Base-by-base conservation (phyloP, 2,329 filamentous ascomycete species). In the Ophiostoma angusticollis region DNA sequence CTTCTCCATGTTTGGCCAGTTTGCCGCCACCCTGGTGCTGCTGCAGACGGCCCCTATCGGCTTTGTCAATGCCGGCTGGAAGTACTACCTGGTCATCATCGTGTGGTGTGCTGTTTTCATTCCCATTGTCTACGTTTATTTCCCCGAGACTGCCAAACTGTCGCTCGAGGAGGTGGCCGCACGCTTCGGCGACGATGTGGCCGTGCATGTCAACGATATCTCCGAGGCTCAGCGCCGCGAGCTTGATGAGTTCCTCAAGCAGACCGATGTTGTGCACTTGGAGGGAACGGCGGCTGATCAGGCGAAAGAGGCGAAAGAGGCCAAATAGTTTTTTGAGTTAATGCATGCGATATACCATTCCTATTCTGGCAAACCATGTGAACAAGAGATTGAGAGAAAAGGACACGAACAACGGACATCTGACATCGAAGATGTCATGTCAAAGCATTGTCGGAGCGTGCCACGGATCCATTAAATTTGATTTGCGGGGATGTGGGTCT, bases 111-210 rank as follows among this genome's bases (percentile, higher is more conserved):
- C 50, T 22, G 47, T 61, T 35, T 62, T 62, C 42, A 56, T 64
- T 44, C 62, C 62, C 13, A 38, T 49, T 18, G 45, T 51, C 27
- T 65, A 64, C 48, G 60, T 64, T 47, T 65, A 57, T 50, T 64
- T 54, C 47, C 60, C 60, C 2, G 60, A 63, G 44, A 63, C 60
- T 4, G 59, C 60, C 3, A 52, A 53, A 11, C 49, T 65, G 29
- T 61, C 61, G 0, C 50, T 67, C 9, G 65, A 68, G 41, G 63
- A 67, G 44, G 60, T 68, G 18, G 59, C 55, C 12, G 50, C 58
- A 39, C 60, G 59, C 36, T 67, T 70, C 39, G 67, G 66, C 6
- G 67, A 71, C 35, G 64, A 70, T 18, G 63, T 69, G 6, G 64
- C 64, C 1, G 60, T 68, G 4, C 54, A 64, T 31, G 49, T 66